Percentiles rank a stretch among this genome's conserved stretches.
These are phyloP conservation scores for Backusella luteola DNA, from an alignment of 192 early-diverging fungal species.

Conservation along the genomic window DNA sequence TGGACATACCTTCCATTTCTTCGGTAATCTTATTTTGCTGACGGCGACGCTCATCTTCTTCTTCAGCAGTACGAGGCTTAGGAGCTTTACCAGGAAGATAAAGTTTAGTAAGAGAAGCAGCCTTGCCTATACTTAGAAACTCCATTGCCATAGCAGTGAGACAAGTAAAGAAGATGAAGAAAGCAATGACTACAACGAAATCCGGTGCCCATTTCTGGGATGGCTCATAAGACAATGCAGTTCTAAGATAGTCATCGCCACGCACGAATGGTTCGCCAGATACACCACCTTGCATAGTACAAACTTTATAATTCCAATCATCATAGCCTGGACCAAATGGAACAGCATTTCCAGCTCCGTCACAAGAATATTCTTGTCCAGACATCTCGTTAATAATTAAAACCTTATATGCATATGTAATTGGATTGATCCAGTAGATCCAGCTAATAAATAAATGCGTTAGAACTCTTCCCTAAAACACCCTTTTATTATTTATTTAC, in stretches of 20 bases:
- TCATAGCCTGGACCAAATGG: slow-evolving; percentile 37
- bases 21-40: slow-evolving; percentile 39
- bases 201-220: slow-evolving; percentile 53
- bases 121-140: slow-evolving; percentile 55
- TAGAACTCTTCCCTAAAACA: too few relatives aligned
- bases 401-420: slow-evolving; percentile 56
- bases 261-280: slow-evolving; percentile 53
- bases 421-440: slow-evolving; percentile 64
- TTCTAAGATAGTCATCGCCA: slow-evolving; percentile 58
- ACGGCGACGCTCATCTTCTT: slow-evolving; percentile 35
- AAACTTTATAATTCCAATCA: slow-evolving; percentile 42
- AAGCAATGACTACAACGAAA: slow-evolving; percentile 56
- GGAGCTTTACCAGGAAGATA: slow-evolving; percentile 41
- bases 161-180: slow-evolving; percentile 42
- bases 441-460: slow-evolving; percentile 15
- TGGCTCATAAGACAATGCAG: slow-evolving; percentile 53
- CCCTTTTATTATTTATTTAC: too few relatives aligned
- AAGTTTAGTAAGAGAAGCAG: slow-evolving; percentile 48
- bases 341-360: slow-evolving; percentile 25
- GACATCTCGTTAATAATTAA: slow-evolving; percentile 62
- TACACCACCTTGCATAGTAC: slow-evolving; percentile 61
- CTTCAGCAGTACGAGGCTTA: slow-evolving; percentile 15
- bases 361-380: slow-evolving; percentile 45
- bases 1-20: slow-evolving; percentile 38
- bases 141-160: slow-evolving; percentile 57